phyloP scores from a whole-genome alignment of 768 basidiomycete genomes.

The Filobasidium wieringae region DNA sequence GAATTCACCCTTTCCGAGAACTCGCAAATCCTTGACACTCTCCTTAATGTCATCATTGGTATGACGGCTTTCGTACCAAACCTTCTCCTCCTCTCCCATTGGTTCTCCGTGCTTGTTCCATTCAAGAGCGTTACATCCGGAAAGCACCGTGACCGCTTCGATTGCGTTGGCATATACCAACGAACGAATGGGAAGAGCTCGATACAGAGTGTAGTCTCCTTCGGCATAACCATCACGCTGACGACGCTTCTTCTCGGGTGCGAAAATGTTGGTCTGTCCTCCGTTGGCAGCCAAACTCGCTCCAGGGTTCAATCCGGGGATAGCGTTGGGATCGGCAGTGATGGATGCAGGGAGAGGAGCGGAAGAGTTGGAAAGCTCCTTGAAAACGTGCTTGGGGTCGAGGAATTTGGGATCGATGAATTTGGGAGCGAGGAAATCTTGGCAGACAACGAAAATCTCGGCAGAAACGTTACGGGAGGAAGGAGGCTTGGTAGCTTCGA shows the following conservation, averaged over 20 bases:
- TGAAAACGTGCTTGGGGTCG: conserved; percentile 95
- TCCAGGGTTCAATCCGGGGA: conserved; percentile 32
- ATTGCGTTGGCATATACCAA: conserved; percentile 48
- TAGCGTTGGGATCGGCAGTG: conserved; percentile 11
- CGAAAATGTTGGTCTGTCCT: conserved; percentile 75
- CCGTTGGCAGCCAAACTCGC: conserved; percentile 52
- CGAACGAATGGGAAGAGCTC: conserved; percentile 53
- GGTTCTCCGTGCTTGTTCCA: conserved; percentile 7
- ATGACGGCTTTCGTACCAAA: conserved; percentile 57
- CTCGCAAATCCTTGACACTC: conserved; percentile 87
- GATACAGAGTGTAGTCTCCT: conserved; percentile 82
- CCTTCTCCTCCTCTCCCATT: conserved; percentile 14
- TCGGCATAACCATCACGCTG: conserved; percentile 91
- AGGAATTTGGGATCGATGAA: conserved; percentile 96
- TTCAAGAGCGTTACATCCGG: conserved; percentile 43
- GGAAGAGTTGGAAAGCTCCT: conserved; percentile 54
- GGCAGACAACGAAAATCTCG: conserved; percentile 98
- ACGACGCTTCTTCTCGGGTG: conserved; percentile 90
- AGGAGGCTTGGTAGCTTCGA: conserved; percentile 97
- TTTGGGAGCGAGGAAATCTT: conserved; percentile 85
- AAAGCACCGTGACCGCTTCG: conserved; percentile 60
- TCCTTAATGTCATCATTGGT: conserved; percentile 68
- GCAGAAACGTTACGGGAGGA: conserved; percentile 98
- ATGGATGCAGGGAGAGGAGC: conserved; percentile 29
- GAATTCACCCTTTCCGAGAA: conserved; percentile 95